phyloP scores from a whole-genome alignment of 2,329 filamentous ascomycete genomes.

The Westerdykella ornata region DNA sequence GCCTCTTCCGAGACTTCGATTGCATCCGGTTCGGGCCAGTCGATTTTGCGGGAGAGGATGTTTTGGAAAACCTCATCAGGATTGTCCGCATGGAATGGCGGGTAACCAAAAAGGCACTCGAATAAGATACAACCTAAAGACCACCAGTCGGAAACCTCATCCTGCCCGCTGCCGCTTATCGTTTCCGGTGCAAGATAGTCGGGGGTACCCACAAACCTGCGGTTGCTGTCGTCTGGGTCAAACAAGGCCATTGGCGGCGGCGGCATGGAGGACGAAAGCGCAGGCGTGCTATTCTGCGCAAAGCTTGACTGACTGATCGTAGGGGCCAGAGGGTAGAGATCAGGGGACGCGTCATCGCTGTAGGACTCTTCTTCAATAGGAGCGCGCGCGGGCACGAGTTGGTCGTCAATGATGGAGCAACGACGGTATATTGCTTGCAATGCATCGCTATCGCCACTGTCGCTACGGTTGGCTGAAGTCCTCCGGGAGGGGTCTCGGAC shows the following conservation, averaged over 20 bases:
- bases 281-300: conserved; percentile 52
- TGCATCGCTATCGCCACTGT: conserved; percentile 84
- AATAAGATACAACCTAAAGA: conserved; percentile 98
- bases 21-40: conserved; percentile 80
- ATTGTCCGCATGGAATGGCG: conserved; percentile 84
- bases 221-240: conserved; percentile 86
- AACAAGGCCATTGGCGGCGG: conserved; percentile 91
- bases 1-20: conserved; percentile 73
- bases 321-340: conserved; percentile 61
- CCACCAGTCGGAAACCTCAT: conserved; percentile 99
- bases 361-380: conserved; percentile 70
- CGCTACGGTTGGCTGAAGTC: conserved; percentile 77
- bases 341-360: conserved; percentile 67
- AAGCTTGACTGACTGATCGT: conserved; percentile 48
- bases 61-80: conserved; percentile 96
- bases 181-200: conserved; percentile 97
- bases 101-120: conserved; percentile 87
- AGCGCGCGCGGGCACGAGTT: conserved; percentile 45
- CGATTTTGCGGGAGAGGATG: conserved; percentile 80
- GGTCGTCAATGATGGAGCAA: conserved; percentile 50
- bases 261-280: conserved; percentile 66
- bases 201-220: conserved; percentile 91
- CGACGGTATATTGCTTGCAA: conserved; percentile 74
- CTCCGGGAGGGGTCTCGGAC: conserved; percentile 59
- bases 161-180: conserved; percentile 88